These are phyloP conservation scores for Phlebiopsis gigantea DNA, from an alignment of 768 basidiomycete genomes.

Conservation along the genomic window DNA sequence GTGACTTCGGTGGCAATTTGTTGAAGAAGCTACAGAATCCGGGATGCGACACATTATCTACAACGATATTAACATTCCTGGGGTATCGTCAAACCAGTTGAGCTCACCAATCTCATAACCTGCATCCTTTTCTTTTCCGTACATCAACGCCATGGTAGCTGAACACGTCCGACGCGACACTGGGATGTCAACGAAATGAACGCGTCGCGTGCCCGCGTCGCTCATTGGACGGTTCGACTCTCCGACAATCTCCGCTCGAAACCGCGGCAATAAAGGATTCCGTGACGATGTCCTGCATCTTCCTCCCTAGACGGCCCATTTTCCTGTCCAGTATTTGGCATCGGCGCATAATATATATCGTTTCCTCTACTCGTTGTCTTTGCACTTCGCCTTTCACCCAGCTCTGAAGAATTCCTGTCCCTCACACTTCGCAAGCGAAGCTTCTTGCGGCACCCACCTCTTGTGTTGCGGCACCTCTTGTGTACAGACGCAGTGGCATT, in stretches of 20 bases:
- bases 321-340: neutral
- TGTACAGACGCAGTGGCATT: constrained; percentile 32
- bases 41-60: constrained; percentile 64
- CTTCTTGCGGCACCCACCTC: too few species aligned
- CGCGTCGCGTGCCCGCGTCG: constrained; percentile 13
- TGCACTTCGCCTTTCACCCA: too few species aligned
- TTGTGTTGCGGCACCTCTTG: constrained; percentile 20
- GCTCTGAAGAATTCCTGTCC: too few species aligned
- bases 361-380: neutral
- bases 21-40: constrained; percentile 74
- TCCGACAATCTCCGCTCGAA: constrained; percentile 6
- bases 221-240: neutral
- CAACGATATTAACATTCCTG: neutral
- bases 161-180: neutral
- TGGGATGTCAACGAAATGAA: neutral
- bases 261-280: neutral
- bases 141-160: constrained; percentile 50
- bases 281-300: neutral
- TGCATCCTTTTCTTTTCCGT: constrained; percentile 56
- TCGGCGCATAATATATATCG: neutral
- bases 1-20: constrained; percentile 58
- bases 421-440: too few species aligned
- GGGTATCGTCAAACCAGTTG: neutral
- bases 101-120: constrained; percentile 29
- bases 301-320: neutral